Evolutionary conservation across 2,329 filamentous ascomycete genomes (phyloP).

Genomic region (Fusarium sp.): DNA sequence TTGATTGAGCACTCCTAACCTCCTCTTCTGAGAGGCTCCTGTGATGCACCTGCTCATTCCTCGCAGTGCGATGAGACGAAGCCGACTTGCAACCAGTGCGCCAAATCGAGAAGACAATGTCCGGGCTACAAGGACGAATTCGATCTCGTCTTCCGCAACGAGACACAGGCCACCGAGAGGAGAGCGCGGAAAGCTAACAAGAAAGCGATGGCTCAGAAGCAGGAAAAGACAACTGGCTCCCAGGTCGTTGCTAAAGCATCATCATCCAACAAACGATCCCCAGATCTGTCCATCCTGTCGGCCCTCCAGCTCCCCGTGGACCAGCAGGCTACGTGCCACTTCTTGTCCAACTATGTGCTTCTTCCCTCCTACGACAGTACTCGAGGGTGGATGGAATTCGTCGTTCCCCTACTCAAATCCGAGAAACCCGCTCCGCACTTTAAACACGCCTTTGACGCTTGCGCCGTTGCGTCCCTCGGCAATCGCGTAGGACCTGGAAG

Average conservation of each 20-base stretch:
- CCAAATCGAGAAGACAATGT: conserved; percentile 74
- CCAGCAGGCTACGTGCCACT: conserved; percentile 71
- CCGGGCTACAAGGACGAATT: conserved; percentile 81
- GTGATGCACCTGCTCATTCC: conserved; percentile 25
- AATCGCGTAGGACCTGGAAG: conserved; percentile 61
- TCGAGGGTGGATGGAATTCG: conserved; percentile 72
- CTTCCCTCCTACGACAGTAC: conserved; percentile 66
- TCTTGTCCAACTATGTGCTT: conserved; percentile 74
- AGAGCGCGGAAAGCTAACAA: conserved; percentile 71
- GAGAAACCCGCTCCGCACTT: conserved; percentile 64
- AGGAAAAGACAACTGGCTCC: conserved; percentile 45
- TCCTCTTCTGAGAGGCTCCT: not conserved
- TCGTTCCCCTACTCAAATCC: conserved; percentile 69
- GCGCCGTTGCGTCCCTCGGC: conserved; percentile 70
- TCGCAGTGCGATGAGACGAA: conserved; percentile 77
- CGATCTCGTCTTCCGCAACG: conserved; percentile 80
- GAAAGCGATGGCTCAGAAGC: conserved; percentile 61
- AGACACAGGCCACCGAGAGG: conserved; percentile 77
- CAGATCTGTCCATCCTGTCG: conserved; percentile 48
- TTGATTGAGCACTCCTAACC: not conserved
- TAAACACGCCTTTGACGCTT: conserved; percentile 72
- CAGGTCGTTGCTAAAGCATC: conserved; percentile 28
- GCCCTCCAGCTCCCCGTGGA: conserved; percentile 65
- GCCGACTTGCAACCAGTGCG: conserved; percentile 76
- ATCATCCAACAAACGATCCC: conserved; percentile 33